Base-by-base conservation (phyloP, 805 yeast genomes). In the Candida qinlingensis region DNA sequence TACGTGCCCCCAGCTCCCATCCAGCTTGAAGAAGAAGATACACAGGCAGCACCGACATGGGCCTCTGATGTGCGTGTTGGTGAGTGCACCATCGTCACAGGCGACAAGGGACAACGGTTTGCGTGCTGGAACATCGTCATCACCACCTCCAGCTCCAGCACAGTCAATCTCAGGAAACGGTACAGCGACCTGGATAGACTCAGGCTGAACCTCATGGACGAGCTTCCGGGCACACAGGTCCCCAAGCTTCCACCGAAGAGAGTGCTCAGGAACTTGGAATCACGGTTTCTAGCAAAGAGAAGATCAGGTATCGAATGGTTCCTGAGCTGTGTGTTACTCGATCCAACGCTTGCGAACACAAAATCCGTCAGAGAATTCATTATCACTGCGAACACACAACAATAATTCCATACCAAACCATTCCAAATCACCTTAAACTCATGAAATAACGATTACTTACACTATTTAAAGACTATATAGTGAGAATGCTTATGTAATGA, bases 171-270 rank as follows among this genome's bases (percentile, higher is more conserved):
- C 4, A 72, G 79, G 57, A 80, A 78, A 59, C 62, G 96, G 41
- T 87, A 83, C 60, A 75, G 79, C 41, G 92, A 87, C 46, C 75
- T 87, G 47, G 83, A 69, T 37, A 45, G 53, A 35, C 68, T 87
- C 26, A 67, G 83, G 31, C 53, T 48, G 1, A 49, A 54, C 2
- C 59, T 84, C n/a, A 54, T 62, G 11, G 42, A 39, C 4, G 66
- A 62, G 33, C 75, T 68, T 51, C 76, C 79, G 0, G 51, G 56
- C 1, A 56, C 60, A n/a, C 37, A 45, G 11, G 64, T 80, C 12
- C 77, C 80, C 4, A 58, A 56, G 6, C 57, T 73, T n/a, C 81
- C 80, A 7, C 75, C 78, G 4, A 75, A 73, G 49, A 62, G 72
- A 37, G 45, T 66, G 44, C 39, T 59, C 34, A 59, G 56, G 8